These are phyloP conservation scores for Leishmania major DNA, from an alignment of 208 protist genomes.

Conservation along the genomic window DNA sequence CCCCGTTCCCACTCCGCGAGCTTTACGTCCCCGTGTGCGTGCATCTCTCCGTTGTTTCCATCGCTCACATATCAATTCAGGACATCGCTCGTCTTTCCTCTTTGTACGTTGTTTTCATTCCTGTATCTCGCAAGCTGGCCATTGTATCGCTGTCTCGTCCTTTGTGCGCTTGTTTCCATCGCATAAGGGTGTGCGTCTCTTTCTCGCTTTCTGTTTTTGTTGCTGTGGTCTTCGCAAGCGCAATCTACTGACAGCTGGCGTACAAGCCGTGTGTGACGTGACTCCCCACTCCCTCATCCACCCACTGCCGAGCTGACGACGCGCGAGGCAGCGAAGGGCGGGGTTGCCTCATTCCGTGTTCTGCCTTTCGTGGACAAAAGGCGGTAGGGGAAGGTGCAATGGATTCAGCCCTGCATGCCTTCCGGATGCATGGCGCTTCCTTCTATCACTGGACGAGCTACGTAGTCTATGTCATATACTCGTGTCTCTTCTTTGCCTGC, in stretches of 20 bases:
- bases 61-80: not conserved
- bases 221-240: not conserved
- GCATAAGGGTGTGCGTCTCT: not conserved
- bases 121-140: too few species aligned
- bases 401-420: slow-evolving; percentile 4
- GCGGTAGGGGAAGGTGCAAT: not conserved
- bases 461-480: slow-evolving; percentile 30
- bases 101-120: too few species aligned
- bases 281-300: not conserved
- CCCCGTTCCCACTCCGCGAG: not conserved
- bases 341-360: not conserved
- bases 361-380: not conserved
- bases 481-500: slow-evolving; percentile 28
- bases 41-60: too few species aligned
- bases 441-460: slow-evolving; percentile 23
- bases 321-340: not conserved
- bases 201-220: not conserved
- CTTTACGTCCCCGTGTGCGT: not conserved
- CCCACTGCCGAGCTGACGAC: not conserved
- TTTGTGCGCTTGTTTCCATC: not conserved
- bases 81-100: not conserved
- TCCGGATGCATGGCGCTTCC: slow-evolving; percentile 10
- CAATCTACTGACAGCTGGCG: too few species aligned
- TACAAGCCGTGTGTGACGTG: not conserved
- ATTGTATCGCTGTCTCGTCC: not conserved